Evolutionary conservation across 768 basidiomycete species (phyloP).

Genomic region (Boletus sensibilis): DNA sequence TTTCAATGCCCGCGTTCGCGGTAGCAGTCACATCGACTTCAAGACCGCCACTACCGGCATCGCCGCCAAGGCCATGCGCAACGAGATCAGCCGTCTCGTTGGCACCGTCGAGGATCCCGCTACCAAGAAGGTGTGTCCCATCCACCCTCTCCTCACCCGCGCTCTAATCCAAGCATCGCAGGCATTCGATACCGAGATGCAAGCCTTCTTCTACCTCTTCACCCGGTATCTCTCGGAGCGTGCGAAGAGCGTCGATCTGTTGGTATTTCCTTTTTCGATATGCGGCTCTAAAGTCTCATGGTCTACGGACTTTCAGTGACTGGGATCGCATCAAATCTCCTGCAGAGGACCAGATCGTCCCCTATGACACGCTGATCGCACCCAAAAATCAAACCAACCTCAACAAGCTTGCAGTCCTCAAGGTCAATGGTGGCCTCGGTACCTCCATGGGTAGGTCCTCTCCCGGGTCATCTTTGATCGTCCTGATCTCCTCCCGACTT

Average conservation of each 20-base stretch:
- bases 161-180: conserved; percentile 31
- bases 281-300: neutral
- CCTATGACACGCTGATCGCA: conserved; percentile 51
- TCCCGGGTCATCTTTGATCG: neutral
- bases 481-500: neutral
- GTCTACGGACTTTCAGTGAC: conserved; percentile 23
- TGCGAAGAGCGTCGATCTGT: conserved; percentile 70
- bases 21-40: conserved; percentile 87
- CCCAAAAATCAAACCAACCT: conserved; percentile 49
- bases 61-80: conserved; percentile 95
- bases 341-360: conserved; percentile 58
- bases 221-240: conserved; percentile 75
- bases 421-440: conserved; percentile 75
- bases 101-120: conserved; percentile 74
- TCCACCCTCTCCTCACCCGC: neutral
- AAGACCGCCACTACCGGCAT: conserved; percentile 96
- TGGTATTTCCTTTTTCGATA: conserved; percentile 31
- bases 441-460: conserved; percentile 53
- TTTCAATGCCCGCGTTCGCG: conserved; percentile 70
- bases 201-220: conserved; percentile 79
- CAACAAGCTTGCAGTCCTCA: conserved; percentile 72
- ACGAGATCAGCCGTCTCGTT: conserved; percentile 95
- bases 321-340: conserved; percentile 59
- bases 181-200: conserved; percentile 82
- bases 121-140: conserved; percentile 69